Evolutionary conservation across 225 moss, liverwort and hornwort species (phyloP).

Genomic region (Bryoerythrophyllum caledonicum): DNA sequence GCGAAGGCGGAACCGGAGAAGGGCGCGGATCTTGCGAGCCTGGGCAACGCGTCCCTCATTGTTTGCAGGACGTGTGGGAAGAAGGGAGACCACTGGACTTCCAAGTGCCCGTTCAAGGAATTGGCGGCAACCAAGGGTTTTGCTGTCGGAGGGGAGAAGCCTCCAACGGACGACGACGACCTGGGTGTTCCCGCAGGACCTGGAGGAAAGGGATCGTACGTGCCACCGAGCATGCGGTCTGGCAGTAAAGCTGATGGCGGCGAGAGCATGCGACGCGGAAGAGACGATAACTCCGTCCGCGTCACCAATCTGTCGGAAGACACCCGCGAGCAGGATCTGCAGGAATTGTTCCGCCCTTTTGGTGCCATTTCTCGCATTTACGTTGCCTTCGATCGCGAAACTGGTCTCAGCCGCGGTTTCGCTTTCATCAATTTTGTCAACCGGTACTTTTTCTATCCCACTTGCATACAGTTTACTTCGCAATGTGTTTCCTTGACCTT

Average conservation of each 20-base stretch:
- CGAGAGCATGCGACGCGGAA: conserved; percentile 92
- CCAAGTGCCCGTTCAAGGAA: conserved; percentile 69
- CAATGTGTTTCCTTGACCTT: background rate
- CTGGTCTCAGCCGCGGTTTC: conserved; percentile 88
- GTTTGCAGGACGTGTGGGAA: conserved; percentile 72
- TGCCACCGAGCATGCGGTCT: conserved; percentile 88
- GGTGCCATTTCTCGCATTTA: conserved; percentile 91
- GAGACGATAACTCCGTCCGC: conserved; percentile 91
- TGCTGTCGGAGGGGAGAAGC: conserved; percentile 49
- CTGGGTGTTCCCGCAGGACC: conserved; percentile 46
- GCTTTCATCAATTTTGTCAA: conserved; percentile 98
- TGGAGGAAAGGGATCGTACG: conserved; percentile 92
- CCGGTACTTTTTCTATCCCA: conserved; percentile 42
- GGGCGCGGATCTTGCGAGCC: conserved; percentile 50
- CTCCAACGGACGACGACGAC: conserved; percentile 60
- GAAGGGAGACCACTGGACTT: conserved; percentile 75
- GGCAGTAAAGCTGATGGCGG: conserved; percentile 64
- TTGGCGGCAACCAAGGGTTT: conserved; percentile 48
- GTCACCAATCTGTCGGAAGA: conserved; percentile 93
- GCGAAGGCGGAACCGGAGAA: conserved; percentile 54
- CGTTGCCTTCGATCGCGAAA: conserved; percentile 93
- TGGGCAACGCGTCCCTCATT: conserved; percentile 63
- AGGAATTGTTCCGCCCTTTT: conserved; percentile 92
- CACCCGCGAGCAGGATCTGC: conserved; percentile 95
- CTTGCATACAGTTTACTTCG: background rate